Conservation (phyloP, 345 rosid genomes). For the Raphanus raphanistrum region DNA sequence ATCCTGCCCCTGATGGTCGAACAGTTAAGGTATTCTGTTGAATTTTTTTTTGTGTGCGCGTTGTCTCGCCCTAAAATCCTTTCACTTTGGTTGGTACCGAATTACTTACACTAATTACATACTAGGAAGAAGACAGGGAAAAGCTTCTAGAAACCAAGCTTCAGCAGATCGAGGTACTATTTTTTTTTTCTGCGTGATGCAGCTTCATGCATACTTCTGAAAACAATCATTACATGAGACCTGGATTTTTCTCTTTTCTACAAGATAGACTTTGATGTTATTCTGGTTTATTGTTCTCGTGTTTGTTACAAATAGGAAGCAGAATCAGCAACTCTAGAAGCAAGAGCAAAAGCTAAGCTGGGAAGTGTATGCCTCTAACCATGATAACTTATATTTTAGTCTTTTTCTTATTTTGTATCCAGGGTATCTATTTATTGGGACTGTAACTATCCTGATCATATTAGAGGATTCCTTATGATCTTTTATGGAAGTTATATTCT, state of each 20-base stretch:
- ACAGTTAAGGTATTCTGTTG: conserved; percentile 55
- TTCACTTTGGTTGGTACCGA: conserved; percentile 23
- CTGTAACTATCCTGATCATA: conserved; percentile 8
- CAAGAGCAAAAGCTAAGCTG: conserved; percentile 71
- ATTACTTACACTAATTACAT: conserved; percentile 14
- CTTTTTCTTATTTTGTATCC: neutral
- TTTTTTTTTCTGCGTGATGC: conserved; percentile 7
- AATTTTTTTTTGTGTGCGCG: neutral
- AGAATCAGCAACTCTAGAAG: conserved; percentile 90
- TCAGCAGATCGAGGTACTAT: conserved; percentile 85
- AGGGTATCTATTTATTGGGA: conserved; percentile 14
- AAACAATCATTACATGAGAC: neutral
- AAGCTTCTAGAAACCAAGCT: conserved; percentile 87
- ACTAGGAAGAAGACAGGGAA: conserved; percentile 78
- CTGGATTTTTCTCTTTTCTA: conserved; percentile 18
- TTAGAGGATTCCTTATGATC: conserved; percentile 15
- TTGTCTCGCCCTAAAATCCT: conserved; percentile 18
- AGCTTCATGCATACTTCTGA: conserved; percentile 13
- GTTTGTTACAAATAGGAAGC: conserved; percentile 60
- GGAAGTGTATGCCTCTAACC: conserved; percentile 69
- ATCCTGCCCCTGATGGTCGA: conserved; percentile 65
- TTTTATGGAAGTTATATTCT: conserved; percentile 7
- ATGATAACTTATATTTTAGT: conserved; percentile 24
- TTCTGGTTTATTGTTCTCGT: conserved; percentile 30
- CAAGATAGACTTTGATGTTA: conserved; percentile 8